phyloP scores from a whole-genome alignment of 768 basidiomycete genomes.

The Boletus edulis region DNA sequence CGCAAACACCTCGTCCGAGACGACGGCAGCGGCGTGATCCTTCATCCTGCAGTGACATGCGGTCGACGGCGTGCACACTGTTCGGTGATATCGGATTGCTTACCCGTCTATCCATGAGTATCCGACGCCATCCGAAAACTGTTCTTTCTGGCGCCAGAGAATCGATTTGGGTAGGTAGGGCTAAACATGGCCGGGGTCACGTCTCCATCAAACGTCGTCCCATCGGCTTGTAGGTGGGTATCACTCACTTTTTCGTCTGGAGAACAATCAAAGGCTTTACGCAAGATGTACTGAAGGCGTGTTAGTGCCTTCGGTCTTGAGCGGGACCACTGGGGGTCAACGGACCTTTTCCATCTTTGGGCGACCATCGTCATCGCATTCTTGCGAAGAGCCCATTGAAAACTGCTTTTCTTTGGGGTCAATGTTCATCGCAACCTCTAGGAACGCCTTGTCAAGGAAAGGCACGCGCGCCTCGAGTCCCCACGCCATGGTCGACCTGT shows the following conservation, averaged over 20 bases:
- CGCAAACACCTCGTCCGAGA: conserved; percentile 82
- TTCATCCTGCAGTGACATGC: conserved; percentile 63
- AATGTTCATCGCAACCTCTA: conserved; percentile 90
- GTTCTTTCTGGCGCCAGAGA: conserved; percentile 98
- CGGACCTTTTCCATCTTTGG: conserved; percentile 94
- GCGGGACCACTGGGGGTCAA: neutral
- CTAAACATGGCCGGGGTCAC: conserved; percentile 33
- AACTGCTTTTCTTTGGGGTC: conserved; percentile 89
- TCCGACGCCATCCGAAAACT: conserved; percentile 98
- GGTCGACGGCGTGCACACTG: neutral
- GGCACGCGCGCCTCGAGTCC: conserved; percentile 98
- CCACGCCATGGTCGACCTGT: conserved; percentile 98
- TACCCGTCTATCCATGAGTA: conserved; percentile 99
- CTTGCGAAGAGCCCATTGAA: conserved; percentile 70
- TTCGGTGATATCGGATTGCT: conserved; percentile 14
- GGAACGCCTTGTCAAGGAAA: conserved; percentile 95
- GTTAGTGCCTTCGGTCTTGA: conserved; percentile 9
- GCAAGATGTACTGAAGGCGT: conserved; percentile 73
- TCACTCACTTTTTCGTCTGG: conserved; percentile 67
- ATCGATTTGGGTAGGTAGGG: conserved; percentile 93
- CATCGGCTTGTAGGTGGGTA: neutral
- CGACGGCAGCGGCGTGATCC: conserved; percentile 68
- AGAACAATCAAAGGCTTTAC: conserved; percentile 91
- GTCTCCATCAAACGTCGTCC: neutral
- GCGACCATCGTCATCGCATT: conserved; percentile 78